Conservation (phyloP, 768 basidiomycete genomes). For the Leccinum longicurvipes region DNA sequence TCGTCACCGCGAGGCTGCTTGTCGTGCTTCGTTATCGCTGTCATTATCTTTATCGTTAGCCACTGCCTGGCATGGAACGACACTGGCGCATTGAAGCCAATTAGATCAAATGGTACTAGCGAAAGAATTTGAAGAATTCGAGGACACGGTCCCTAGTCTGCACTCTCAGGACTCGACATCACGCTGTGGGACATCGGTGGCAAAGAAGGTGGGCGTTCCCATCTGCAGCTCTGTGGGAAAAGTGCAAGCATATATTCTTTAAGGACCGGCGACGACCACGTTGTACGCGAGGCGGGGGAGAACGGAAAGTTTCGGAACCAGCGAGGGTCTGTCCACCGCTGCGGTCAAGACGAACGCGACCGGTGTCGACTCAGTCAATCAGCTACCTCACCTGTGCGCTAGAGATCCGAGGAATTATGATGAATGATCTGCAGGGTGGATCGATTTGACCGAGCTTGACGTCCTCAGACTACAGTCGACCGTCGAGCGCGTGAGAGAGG, state of each 20-base stretch:
- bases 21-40: neutral
- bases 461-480: slow-evolving; percentile 49
- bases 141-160: slow-evolving; percentile 34
- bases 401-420: slow-evolving; percentile 12
- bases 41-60: neutral
- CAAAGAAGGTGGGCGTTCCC: slow-evolving; percentile 62
- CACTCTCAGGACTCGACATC: slow-evolving; percentile 61
- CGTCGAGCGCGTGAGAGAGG: slow-evolving; percentile 49
- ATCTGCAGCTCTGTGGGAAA: slow-evolving; percentile 69
- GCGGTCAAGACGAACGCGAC: slow-evolving; percentile 75
- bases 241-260: slow-evolving; percentile 60
- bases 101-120: too few relatives aligned
- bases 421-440: slow-evolving; percentile 43
- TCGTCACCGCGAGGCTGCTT: neutral
- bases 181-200: slow-evolving; percentile 79
- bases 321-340: too few relatives aligned
- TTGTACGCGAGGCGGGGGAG: slow-evolving; percentile 50
- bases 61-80: neutral
- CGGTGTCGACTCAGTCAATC: slow-evolving; percentile 36
- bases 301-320: slow-evolving; percentile 64
- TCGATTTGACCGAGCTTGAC: slow-evolving; percentile 49
- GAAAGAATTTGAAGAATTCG: too few relatives aligned
- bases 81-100: too few relatives aligned
- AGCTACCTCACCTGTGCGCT: neutral
- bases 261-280: slow-evolving; percentile 48